Conservation (phyloP, 306 rosid species). For the Rubus idaeus region DNA sequence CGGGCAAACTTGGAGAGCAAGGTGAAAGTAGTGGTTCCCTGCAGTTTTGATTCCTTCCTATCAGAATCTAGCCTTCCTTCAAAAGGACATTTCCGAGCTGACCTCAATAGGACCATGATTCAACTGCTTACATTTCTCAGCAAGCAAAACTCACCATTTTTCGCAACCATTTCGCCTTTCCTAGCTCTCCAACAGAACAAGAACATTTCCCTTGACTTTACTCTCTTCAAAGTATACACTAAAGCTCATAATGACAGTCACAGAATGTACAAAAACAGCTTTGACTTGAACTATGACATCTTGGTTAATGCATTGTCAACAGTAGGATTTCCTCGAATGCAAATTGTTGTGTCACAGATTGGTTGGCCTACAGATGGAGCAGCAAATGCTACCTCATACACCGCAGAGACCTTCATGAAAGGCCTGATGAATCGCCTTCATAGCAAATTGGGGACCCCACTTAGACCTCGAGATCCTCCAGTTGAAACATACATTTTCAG, state of each 20-base stretch:
- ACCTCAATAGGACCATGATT: constrained; percentile 77
- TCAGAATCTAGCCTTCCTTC: constrained; percentile 61
- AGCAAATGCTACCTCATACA: constrained; percentile 53
- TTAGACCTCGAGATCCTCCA: constrained; percentile 60
- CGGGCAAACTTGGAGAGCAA: constrained; percentile 60
- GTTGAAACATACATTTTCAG: constrained; percentile 60
- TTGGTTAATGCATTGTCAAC: constrained; percentile 52
- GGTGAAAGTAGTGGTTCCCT: constrained; percentile 90
- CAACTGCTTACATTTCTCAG: constrained; percentile 78
- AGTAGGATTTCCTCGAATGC: constrained; percentile 62
- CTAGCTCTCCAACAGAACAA: constrained; percentile 51
- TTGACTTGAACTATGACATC: constrained; percentile 73
- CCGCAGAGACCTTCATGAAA: constrained; percentile 74
- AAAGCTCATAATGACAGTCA: constrained; percentile 56
- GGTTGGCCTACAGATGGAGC: constrained; percentile 99
- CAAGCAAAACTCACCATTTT: constrained; percentile 69
- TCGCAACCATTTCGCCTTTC: constrained; percentile 77
- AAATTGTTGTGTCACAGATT: constrained; percentile 71
- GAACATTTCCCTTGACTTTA: constrained; percentile 70
- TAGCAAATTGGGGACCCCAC: constrained; percentile 67
- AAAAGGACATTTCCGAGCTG: constrained; percentile 66
- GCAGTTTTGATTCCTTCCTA: constrained; percentile 77
- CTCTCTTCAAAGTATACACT: constrained; percentile 67
- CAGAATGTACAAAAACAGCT: constrained; percentile 72
- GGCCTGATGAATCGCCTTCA: constrained; percentile 67